Percentiles rank a stretch among this genome's conserved stretches.
phyloP scores from a whole-genome alignment of 1,284 basidiomycete genomes.

The Puccinia sorghi region DNA sequence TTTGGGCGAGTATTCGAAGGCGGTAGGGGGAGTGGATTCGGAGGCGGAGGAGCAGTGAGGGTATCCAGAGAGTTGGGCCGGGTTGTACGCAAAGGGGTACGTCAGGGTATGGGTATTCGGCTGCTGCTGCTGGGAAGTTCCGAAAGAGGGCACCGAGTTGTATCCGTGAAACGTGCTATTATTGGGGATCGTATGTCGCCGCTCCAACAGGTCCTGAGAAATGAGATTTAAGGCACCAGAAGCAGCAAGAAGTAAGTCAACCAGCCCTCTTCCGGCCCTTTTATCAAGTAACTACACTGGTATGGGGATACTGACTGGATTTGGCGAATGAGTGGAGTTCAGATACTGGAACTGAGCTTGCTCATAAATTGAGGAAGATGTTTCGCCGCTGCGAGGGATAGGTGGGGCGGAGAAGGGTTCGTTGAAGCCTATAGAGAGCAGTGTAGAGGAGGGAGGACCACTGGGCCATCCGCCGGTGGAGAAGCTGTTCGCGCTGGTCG shows the following conservation, averaged over 20 bases:
- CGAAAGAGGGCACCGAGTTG: conserved; percentile 22
- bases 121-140: not conserved
- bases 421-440: conserved; percentile 4
- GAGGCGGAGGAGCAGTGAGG: not conserved
- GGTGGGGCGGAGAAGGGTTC: conserved; percentile 43
- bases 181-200: conserved; percentile 43
- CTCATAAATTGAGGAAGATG: conserved; percentile 20
- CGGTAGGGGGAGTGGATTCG: conserved; percentile 14
- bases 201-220: conserved; percentile 38
- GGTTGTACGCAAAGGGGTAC: conserved; percentile 10
- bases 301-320: conserved; percentile 19
- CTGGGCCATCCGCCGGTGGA: conserved; percentile 14
- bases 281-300: not conserved
- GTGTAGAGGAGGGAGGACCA: conserved; percentile 9
- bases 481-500: not conserved
- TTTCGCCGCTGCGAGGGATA: not conserved
- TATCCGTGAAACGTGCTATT: conserved; percentile 22
- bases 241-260: not conserved
- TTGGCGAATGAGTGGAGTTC: not conserved
- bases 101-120: not conserved
- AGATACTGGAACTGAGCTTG: conserved; percentile 41
- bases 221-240: not conserved
- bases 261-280: not conserved
- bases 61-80: conserved; percentile 10
- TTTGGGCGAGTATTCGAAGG: conserved; percentile 30